These are phyloP conservation scores for Teunomyces barrocoloradensis DNA, from an alignment of 805 yeast species.

Conservation along the genomic window DNA sequence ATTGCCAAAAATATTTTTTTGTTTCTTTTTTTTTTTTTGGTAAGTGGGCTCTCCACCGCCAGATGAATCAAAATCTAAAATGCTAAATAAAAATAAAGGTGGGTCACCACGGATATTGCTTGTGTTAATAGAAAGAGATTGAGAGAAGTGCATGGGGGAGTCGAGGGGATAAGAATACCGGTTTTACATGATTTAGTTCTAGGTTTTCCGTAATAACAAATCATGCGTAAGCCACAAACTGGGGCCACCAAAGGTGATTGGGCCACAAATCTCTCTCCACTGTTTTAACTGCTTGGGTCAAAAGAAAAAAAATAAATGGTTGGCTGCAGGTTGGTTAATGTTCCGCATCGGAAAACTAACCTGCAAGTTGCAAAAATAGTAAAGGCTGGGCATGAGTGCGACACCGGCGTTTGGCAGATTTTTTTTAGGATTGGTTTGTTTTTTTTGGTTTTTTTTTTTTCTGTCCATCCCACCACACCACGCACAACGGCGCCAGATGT, in stretches of 20 bases:
- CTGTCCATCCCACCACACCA: background rate
- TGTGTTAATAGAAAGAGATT: no score
- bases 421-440: background rate
- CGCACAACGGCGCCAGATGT: background rate
- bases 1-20: conserved; percentile 2
- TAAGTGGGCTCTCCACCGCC: conserved; percentile 1
- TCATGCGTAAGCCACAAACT: background rate
- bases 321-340: conserved; percentile 3
- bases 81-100: background rate
- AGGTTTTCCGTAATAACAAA: background rate
- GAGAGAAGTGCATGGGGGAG: background rate
- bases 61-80: background rate
- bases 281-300: background rate
- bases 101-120: background rate
- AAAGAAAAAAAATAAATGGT: background rate
- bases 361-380: background rate
- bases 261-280: conserved; percentile 4
- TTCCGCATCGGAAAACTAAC: conserved; percentile 2
- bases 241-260: background rate
- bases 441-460: background rate
- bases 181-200: background rate
- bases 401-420: background rate
- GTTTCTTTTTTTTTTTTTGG: conserved; percentile 3
- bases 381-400: background rate
- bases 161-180: background rate